Base-by-base conservation (phyloP, 768 basidiomycete species). In the Collybiopsis luxurians region DNA sequence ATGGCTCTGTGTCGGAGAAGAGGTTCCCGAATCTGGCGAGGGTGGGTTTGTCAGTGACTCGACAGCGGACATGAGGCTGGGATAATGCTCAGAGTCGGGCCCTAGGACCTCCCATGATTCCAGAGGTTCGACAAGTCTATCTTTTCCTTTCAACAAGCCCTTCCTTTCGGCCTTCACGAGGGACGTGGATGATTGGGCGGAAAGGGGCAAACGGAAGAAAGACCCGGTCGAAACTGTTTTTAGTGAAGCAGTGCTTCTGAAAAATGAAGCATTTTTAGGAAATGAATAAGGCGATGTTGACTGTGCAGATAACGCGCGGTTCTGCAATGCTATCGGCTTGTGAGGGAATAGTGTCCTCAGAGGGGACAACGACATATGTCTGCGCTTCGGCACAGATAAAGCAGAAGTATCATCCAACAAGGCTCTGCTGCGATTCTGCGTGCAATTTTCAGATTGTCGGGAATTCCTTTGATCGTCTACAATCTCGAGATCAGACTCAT, bases 31-130 rank as follows among this genome's bases (percentile, higher is more conserved):
- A 40, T 60, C 61, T 24, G 59, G 52, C 10, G 42, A 23, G 38
- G 21, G 45, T 30, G 36, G 57, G 57, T 2, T 53, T 42, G 13
- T 54, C 56, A 62, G 59, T 2, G 65, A 61, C 47, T 63, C 67
- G 44, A 69, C 66, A 17, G 67, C 61, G 30, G 68, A 63, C 63
- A 69, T 64, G 21, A 68, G 60, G 52, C 68, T 70, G 24, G 60
- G 61, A 27, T 63, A 68, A 31, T 65, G 62, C 46, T 52, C 55
- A 21, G 43, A 30, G 45, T 67, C 64, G 4, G 64, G 60, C 50
- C 69, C 68, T 2, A 82, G 60, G n/a, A 79, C 67, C 61, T 81
- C 80, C 81, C 81, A 82, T 12, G 70, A 52, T 15, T 80, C 74
- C 27, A 76, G 56, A 6, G 69, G 60, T 56, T 78, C 64, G 58